These are phyloP conservation scores for Diaporthe destruens DNA, from an alignment of 2,329 filamentous ascomycete genomes.

Conservation along the genomic window DNA sequence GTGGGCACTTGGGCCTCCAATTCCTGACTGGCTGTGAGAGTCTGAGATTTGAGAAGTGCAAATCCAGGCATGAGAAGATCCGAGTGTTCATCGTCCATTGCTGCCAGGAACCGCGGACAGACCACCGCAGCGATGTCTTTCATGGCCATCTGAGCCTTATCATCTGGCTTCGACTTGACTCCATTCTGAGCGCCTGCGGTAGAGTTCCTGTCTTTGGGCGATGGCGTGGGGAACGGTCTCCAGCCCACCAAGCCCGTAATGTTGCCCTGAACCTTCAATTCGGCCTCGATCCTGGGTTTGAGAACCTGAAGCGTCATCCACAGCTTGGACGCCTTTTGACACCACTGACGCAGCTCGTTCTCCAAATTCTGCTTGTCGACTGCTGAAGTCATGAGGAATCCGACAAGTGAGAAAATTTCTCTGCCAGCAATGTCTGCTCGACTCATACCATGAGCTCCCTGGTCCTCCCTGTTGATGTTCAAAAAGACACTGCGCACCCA, in stretches of 20 bases:
- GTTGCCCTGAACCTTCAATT: background rate
- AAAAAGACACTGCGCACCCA: slow-evolving; percentile 13
- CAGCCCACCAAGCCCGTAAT: background rate
- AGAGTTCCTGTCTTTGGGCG: background rate
- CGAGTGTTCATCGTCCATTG: background rate
- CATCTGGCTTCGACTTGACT: background rate
- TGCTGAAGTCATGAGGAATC: background rate
- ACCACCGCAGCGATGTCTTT: background rate
- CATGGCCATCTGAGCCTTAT: background rate
- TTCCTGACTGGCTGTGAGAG: background rate
- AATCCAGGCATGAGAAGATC: background rate
- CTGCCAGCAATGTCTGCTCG: background rate
- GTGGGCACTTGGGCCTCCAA: background rate
- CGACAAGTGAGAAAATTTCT: background rate
- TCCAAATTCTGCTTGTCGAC: background rate
- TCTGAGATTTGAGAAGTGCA: background rate
- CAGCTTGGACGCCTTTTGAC: background rate
- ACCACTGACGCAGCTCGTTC: background rate
- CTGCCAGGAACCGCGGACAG: background rate
- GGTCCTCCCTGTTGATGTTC: background rate
- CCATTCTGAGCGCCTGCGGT: background rate
- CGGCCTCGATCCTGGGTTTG: background rate
- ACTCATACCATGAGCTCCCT: background rate
- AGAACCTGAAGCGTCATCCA: background rate
- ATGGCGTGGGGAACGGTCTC: background rate